phyloP scores from a whole-genome alignment of 2,329 filamentous ascomycete species.

The Stylonectria norvegica region DNA sequence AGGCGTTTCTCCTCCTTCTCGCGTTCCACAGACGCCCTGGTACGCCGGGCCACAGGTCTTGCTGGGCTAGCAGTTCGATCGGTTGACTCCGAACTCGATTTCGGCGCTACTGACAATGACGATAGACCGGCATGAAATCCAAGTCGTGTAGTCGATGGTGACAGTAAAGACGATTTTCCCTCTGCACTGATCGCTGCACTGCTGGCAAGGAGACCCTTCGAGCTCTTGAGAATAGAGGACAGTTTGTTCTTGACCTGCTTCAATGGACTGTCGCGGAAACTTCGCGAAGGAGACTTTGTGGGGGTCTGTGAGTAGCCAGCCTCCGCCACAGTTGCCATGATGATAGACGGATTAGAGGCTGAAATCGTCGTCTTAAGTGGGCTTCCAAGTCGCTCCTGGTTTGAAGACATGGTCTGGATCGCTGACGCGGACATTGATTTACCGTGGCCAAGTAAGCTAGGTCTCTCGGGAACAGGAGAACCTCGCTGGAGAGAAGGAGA shows the following conservation, averaged over 20 bases:
- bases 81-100: constrained; percentile 18
- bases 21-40: constrained; percentile 57
- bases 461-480: constrained; percentile 11
- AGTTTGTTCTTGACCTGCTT: constrained; percentile 92
- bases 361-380: constrained; percentile 59
- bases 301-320: constrained; percentile 43
- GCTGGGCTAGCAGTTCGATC: constrained; percentile 38
- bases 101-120: constrained; percentile 43
- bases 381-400: constrained; percentile 18
- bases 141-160: constrained; percentile 49
- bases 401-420: constrained; percentile 33
- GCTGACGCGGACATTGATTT: constrained; percentile 64
- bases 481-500: constrained; percentile 11
- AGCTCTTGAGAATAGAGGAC: constrained; percentile 85
- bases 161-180: constrained; percentile 55
- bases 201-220: constrained; percentile 80
- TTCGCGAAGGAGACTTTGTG: constrained; percentile 54
- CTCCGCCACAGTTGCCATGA: constrained; percentile 43
- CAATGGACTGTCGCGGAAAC: constrained; percentile 69
- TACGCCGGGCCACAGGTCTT: constrained; percentile 45
- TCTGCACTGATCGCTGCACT: constrained; percentile 63
- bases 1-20: constrained; percentile 63
- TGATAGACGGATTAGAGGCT: constrained; percentile 53
- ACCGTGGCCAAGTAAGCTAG: constrained; percentile 36
- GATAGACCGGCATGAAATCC: constrained; percentile 45